phyloP scores from a whole-genome alignment of 2,329 filamentous ascomycete species.

The Microsporum audouinii region DNA sequence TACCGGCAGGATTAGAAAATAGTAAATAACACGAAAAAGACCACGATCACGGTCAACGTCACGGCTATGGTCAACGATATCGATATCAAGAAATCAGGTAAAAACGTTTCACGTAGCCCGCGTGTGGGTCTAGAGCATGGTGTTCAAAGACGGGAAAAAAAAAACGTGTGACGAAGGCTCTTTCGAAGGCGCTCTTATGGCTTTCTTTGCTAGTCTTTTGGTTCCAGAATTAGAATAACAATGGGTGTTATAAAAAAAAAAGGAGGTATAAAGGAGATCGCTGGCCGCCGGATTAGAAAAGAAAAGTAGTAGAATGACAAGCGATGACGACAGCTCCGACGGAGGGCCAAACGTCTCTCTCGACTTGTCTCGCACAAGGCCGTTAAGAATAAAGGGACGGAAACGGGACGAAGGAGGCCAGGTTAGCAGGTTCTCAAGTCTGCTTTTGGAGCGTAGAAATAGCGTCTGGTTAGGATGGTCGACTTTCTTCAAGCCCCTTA shows the following conservation, averaged over 20 bases:
- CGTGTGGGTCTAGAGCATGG: slow-evolving; percentile 1
- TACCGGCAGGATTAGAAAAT: neutral
- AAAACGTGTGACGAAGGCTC: neutral
- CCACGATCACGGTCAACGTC: slow-evolving; percentile 3
- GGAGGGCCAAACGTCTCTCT: neutral
- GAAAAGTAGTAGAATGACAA: neutral
- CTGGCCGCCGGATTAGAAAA: neutral
- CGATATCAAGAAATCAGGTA: neutral
- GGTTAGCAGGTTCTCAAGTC: neutral
- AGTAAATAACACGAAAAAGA: slow-evolving; percentile 1
- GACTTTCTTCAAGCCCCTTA: neutral
- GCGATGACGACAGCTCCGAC: neutral
- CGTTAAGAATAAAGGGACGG: neutral
- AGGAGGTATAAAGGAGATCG: neutral
- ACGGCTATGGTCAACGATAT: slow-evolving; percentile 3
- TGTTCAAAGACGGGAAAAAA: neutral
- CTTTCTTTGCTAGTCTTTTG: neutral
- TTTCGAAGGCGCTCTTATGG: neutral
- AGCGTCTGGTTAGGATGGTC: neutral
- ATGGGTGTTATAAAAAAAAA: neutral
- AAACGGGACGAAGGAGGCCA: neutral
- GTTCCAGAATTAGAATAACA: neutral
- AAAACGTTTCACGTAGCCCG: neutral
- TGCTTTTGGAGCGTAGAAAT: neutral
- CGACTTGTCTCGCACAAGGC: neutral